Evolutionary conservation across 345 rosid species (phyloP).

Genomic region (Populus davidiana): DNA sequence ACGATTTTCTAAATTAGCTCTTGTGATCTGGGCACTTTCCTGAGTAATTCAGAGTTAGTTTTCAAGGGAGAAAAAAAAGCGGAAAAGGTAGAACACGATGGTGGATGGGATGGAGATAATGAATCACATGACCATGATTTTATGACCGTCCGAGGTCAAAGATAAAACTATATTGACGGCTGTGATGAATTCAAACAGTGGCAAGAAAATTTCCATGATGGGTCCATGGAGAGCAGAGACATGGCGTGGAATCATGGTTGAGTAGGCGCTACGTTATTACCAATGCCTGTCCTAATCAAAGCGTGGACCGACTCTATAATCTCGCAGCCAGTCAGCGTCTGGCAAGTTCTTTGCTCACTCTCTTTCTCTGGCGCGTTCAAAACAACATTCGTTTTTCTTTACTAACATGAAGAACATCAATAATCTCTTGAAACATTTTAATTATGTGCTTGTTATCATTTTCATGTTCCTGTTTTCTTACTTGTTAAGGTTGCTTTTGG

Average conservation of each 20-base stretch:
- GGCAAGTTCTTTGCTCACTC: not conserved
- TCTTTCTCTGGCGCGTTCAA: not conserved
- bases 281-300: not conserved
- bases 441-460: too few species aligned
- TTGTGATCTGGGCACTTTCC: too few species aligned
- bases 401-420: too few species aligned
- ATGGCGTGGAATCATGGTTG: not conserved
- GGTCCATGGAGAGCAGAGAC: not conserved
- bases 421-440: too few species aligned
- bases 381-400: too few species aligned
- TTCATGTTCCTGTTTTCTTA: too few species aligned
- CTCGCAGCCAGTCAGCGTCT: not conserved
- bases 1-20: too few species aligned
- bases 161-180: not conserved
- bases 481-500: too few species aligned
- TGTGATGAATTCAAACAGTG: not conserved
- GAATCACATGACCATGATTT: not conserved
- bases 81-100: not conserved
- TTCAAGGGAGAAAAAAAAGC: not conserved
- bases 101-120: not conserved
- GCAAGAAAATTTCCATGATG: not conserved
- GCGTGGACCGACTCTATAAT: not conserved
- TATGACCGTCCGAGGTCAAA: not conserved
- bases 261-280: conserved; percentile 8
- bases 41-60: too few species aligned